phyloP scores from a whole-genome alignment of 257 asterid species.

The Knoxia roxburghii region DNA sequence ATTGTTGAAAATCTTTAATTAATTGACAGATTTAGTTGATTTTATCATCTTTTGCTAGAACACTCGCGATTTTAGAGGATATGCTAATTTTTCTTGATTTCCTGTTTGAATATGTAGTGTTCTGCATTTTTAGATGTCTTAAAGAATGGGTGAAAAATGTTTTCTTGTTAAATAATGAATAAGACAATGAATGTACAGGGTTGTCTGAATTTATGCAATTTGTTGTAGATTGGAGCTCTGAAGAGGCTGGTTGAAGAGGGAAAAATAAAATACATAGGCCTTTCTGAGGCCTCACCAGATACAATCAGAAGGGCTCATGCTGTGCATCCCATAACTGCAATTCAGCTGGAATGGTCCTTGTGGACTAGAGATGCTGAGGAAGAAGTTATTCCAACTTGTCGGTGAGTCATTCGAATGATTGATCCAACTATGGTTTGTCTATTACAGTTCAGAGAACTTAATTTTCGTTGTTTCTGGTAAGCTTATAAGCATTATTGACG shows the following conservation, averaged over 20 bases:
- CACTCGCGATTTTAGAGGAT: no score
- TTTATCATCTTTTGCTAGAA: no score
- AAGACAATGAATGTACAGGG: no score
- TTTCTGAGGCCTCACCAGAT: constrained; percentile 67
- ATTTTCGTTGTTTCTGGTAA: not conserved
- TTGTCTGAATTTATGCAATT: not conserved
- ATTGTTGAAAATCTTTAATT: not conserved
- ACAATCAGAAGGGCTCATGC: constrained; percentile 78
- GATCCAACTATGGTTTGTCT: not conserved
- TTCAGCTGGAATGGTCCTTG: constrained; percentile 71
- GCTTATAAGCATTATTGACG: not conserved
- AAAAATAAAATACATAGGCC: constrained; percentile 62
- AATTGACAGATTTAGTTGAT: no score
- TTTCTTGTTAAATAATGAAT: no score
- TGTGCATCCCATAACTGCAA: constrained; percentile 59
- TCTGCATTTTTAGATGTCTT: no score
- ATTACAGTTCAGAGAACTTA: not conserved
- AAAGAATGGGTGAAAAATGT: no score
- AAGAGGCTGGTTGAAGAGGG: constrained; percentile 75
- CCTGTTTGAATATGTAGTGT: no score
- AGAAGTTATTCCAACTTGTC: no score
- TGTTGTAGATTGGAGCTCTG: constrained; percentile 55
- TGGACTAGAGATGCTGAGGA: no score
- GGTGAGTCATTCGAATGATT: no score
- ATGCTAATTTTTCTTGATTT: no score